phyloP scores from a whole-genome alignment of 2,329 filamentous ascomycete species.

The Colletotrichum sp. region DNA sequence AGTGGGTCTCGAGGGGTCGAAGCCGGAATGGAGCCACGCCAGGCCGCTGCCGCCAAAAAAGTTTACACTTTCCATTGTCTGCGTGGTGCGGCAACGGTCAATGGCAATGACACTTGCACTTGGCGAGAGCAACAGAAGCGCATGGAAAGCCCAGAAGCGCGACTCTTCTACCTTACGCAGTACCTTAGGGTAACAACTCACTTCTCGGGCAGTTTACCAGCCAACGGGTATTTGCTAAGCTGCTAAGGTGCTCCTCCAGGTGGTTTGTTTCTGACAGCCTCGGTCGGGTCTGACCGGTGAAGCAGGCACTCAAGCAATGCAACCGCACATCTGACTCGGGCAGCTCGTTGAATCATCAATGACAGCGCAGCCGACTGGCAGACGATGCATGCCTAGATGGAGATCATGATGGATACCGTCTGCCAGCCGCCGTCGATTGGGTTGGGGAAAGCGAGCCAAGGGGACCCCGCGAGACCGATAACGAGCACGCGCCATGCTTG shows the following conservation, averaged over 20 bases:
- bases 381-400: background rate
- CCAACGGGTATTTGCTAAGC: background rate
- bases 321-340: background rate
- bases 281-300: background rate
- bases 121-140: background rate
- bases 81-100: background rate
- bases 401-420: background rate
- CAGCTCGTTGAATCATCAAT: background rate
- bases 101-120: background rate
- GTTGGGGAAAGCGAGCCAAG: background rate
- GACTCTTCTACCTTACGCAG: background rate
- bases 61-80: background rate
- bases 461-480: conserved; percentile 10
- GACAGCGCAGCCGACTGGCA: background rate
- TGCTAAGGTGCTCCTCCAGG: background rate
- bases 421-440: background rate
- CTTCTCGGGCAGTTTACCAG: background rate
- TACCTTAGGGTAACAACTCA: no score
- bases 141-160: background rate
- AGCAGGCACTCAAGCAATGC: background rate
- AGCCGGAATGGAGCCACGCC: background rate
- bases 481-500: background rate
- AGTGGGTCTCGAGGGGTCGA: background rate
- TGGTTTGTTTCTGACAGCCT: background rate
- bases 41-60: background rate